phyloP scores from a whole-genome alignment of 371 early-diverging fungal genomes.

The Mucor ambiguus region DNA sequence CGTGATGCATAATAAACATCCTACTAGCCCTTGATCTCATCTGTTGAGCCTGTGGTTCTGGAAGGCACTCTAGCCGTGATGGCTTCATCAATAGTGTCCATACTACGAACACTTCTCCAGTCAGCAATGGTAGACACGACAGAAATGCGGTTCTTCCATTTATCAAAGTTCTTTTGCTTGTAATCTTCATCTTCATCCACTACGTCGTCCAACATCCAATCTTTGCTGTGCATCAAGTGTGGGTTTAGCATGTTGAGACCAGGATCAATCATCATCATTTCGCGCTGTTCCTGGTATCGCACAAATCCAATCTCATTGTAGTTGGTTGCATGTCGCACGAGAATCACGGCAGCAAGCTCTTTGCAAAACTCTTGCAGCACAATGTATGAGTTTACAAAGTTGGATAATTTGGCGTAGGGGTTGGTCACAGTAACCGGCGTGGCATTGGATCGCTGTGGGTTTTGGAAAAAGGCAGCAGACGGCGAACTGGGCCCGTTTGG shows the following conservation, averaged over 20 bases:
- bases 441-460: slow-evolving; percentile 49
- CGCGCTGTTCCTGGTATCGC: slow-evolving; percentile 34
- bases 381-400: slow-evolving; percentile 67
- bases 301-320: slow-evolving; percentile 43
- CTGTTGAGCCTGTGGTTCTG: slow-evolving; percentile 29
- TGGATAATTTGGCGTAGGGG: slow-evolving; percentile 52
- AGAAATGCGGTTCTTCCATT: slow-evolving; percentile 51
- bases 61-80: slow-evolving; percentile 43
- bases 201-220: slow-evolving; percentile 27
- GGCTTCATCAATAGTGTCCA: slow-evolving; percentile 51
- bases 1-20: too few relatives aligned
- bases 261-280: slow-evolving; percentile 30
- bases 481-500: slow-evolving; percentile 34
- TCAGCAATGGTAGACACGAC: slow-evolving; percentile 47
- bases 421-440: slow-evolving; percentile 58
- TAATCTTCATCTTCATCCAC: slow-evolving; percentile 32
- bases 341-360: slow-evolving; percentile 62
- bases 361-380: slow-evolving; percentile 70
- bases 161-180: slow-evolving; percentile 38
- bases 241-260: slow-evolving; percentile 5
- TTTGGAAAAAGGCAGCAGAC: slow-evolving; percentile 49
- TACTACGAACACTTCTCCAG: slow-evolving; percentile 46
- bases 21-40: slow-evolving; percentile 7
- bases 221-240: not conserved
- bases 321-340: slow-evolving; percentile 58